Conservation (phyloP, 768 basidiomycete species). For the Auriscalpium orientale region DNA sequence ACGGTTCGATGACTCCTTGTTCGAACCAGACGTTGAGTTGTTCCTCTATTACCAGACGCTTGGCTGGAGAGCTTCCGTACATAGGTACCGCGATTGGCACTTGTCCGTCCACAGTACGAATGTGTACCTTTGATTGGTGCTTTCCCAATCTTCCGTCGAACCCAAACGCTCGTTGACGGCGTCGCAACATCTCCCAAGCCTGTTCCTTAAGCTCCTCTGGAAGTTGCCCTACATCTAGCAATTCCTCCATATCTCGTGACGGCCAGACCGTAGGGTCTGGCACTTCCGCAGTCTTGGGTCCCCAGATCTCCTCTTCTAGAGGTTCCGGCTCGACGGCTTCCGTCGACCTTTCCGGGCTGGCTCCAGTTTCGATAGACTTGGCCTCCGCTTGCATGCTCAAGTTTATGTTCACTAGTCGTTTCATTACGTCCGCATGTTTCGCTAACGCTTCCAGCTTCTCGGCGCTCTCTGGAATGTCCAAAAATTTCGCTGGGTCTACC, state of each 20-base stretch:
- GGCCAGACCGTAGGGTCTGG: constrained; percentile 11
- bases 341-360: neutral
- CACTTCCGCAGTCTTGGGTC: constrained; percentile 23
- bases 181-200: neutral
- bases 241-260: neutral
- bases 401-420: neutral
- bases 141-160: constrained; percentile 19
- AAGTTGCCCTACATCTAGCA: neutral
- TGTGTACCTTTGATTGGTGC: constrained; percentile 1
- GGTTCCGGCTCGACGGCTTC: neutral
- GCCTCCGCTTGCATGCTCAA: neutral
- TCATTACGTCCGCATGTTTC: neutral
- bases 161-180: constrained; percentile 12
- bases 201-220: constrained; percentile 2
- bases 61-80: constrained; percentile 3
- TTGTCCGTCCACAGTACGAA: neutral
- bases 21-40: constrained; percentile 17
- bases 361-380: neutral
- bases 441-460: neutral
- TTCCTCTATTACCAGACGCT: neutral
- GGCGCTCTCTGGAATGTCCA: neutral
- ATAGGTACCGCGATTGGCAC: constrained; percentile 1
- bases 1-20: constrained; percentile 32
- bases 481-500: neutral
- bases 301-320: constrained; percentile 18